Base-by-base conservation (phyloP, 108 stramenopile species). In the Nitzschia sp. region DNA sequence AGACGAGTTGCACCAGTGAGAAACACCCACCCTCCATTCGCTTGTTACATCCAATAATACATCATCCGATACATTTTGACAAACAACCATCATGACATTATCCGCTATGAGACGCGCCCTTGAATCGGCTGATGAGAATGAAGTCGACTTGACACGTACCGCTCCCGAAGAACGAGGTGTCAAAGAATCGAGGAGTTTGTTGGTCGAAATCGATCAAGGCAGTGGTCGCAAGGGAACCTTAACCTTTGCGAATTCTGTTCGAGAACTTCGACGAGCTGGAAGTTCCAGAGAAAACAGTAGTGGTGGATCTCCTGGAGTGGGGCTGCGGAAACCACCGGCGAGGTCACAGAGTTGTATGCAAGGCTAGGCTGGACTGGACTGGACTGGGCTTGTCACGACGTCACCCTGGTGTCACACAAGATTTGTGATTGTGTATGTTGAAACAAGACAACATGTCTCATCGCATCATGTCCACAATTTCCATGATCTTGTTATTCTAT, bases 181-280 rank as follows among this genome's bases (percentile, higher is more conserved):
- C 57, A 37, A 40, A 40, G 57, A 58, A 40, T 17, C 38, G 2
- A 25, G 57, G 19, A 58, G 57, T 40, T 40, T 26, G 15, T 15
- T 58, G 12, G 25, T 58, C 19, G 57, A 58, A 40, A 37, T 58
- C 2, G 57, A 58, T 58, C 38, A 20, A 9, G 25, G 25, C 1
- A 11, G n/a, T 38, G 46, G 46, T 17, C 57, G 57, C 5, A 37
- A 40, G 57, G 57, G 57, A 19, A 58, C 57, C 10, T 40, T 58
- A 3, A 58, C 57, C 8, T 58, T 58, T 58, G 57, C 57, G 34
- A 58, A 58, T 40, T 58, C 57, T 2, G 57, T 58, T 11, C 29
- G 57, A 40, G 57, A 58, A 40, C 57, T 58, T 1, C 11, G 38
- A 40, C 57, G 57, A 17, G 57, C 57, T 14, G 57, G 57, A 40